These are phyloP conservation scores for Penicillium desertorum DNA, from an alignment of 495 filamentous ascomycete genomes.

Conservation along the genomic window DNA sequence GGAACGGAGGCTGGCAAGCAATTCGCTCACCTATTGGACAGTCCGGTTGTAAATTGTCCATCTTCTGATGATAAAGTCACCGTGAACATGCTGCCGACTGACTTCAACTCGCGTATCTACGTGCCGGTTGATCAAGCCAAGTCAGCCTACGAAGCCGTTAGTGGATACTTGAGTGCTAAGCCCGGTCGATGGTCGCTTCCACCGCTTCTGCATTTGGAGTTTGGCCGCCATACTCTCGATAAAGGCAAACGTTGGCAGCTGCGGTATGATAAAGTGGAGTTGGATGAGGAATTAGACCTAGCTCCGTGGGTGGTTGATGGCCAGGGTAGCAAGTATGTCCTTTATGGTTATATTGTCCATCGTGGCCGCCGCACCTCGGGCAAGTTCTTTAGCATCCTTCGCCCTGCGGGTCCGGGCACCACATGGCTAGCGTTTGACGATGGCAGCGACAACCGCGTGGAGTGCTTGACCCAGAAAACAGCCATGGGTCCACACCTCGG, in stretches of 20 bases:
- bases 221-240: constrained; percentile 58
- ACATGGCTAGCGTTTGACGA: constrained; percentile 63
- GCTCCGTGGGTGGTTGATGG: constrained; percentile 35
- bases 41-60: constrained; percentile 21
- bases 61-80: constrained; percentile 3
- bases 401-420: constrained; percentile 55
- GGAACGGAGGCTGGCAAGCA: constrained; percentile 43
- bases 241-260: constrained; percentile 55
- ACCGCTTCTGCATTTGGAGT: constrained; percentile 56
- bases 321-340: constrained; percentile 48
- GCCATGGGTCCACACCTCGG: constrained; percentile 57
- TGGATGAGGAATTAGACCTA: constrained; percentile 56
- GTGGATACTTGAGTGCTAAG: constrained; percentile 33
- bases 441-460: constrained; percentile 54
- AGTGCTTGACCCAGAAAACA: constrained; percentile 57
- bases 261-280: constrained; percentile 53
- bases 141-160: constrained; percentile 35
- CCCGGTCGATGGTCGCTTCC: constrained; percentile 45
- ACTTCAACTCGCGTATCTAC: constrained; percentile 43
- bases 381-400: constrained; percentile 61
- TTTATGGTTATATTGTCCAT: constrained; percentile 64
- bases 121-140: constrained; percentile 39
- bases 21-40: constrained; percentile 49
- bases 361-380: constrained; percentile 59
- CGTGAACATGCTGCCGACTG: constrained; percentile 38